Evolutionary conservation across 306 rosid species (phyloP).

Genomic region (Ceratonia siliqua): DNA sequence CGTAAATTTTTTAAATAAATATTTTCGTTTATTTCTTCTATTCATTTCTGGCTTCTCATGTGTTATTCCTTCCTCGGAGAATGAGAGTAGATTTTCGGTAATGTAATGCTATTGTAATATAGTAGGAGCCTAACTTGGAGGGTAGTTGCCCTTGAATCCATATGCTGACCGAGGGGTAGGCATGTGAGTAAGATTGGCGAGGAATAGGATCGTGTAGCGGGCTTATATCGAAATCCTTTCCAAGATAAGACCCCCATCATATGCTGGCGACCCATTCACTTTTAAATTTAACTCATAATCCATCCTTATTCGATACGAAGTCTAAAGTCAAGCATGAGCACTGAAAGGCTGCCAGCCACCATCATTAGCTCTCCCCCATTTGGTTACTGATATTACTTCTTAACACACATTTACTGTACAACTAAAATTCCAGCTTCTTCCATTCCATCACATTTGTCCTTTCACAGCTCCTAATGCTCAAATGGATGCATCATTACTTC

Average conservation of each 20-base stretch:
- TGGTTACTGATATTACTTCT: background rate
- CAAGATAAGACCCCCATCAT: background rate
- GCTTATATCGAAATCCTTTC: background rate
- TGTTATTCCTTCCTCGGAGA: too few species aligned
- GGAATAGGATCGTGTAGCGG: background rate
- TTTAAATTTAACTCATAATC: background rate
- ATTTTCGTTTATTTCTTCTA: too few species aligned
- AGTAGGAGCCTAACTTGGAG: background rate
- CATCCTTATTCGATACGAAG: background rate
- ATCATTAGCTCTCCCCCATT: background rate
- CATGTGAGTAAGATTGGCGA: background rate
- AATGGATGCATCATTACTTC: background rate
- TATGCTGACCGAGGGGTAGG: background rate
- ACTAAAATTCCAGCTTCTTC: background rate
- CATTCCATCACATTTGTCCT: background rate
- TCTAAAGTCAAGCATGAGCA: background rate
- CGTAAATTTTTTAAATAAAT: background rate
- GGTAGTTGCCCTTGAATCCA: background rate
- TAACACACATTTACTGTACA: background rate
- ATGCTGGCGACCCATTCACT: background rate
- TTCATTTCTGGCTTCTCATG: too few species aligned
- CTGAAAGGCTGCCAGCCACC: background rate
- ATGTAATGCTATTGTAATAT: too few species aligned
- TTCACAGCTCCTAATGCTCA: background rate
- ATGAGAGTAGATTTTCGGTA: too few species aligned